Conservation (phyloP, 116 monocot species). For the Trichopus zeylanicus region DNA sequence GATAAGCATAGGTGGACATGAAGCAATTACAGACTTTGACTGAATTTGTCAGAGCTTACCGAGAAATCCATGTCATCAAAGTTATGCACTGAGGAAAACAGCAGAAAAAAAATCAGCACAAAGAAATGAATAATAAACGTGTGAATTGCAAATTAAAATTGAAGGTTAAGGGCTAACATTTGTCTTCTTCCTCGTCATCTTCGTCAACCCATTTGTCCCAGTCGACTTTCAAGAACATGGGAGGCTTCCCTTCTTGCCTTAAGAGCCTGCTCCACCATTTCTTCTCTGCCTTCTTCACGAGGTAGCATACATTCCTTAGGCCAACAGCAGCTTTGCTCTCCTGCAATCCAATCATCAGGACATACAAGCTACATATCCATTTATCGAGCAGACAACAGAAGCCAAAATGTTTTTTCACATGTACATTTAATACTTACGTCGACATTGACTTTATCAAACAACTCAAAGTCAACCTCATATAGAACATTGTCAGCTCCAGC, state of each 20-base stretch:
- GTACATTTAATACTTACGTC: constrained; percentile 20
- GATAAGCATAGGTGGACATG: background rate
- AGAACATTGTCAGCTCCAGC: constrained; percentile 15
- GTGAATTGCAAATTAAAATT: background rate
- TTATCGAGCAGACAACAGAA: constrained; percentile 10
- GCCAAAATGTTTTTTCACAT: background rate
- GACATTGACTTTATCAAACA: constrained; percentile 24
- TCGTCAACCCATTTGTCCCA: constrained; percentile 76
- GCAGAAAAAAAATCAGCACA: background rate
- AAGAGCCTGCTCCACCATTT: constrained; percentile 60
- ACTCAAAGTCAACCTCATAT: constrained; percentile 23
- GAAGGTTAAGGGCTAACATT: background rate
- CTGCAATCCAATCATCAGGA: constrained; percentile 26
- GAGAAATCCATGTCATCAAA: constrained; percentile 44
- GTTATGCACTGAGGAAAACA: constrained; percentile 12
- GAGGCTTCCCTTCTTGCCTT: constrained; percentile 47
- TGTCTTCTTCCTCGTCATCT: constrained; percentile 29
- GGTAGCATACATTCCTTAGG: constrained; percentile 36
- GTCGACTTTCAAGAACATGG: constrained; percentile 52
- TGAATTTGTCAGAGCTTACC: constrained; percentile 11
- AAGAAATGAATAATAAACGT: background rate
- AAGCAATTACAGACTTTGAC: background rate
- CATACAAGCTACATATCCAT: background rate
- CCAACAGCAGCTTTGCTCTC: constrained; percentile 57
- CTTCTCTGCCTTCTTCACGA: constrained; percentile 41